Evolutionary conservation across 2,329 filamentous ascomycete species (phyloP), one percentile per base, ranked within the genome.

Genomic region (Rhynchosporium graminicola): DNA sequence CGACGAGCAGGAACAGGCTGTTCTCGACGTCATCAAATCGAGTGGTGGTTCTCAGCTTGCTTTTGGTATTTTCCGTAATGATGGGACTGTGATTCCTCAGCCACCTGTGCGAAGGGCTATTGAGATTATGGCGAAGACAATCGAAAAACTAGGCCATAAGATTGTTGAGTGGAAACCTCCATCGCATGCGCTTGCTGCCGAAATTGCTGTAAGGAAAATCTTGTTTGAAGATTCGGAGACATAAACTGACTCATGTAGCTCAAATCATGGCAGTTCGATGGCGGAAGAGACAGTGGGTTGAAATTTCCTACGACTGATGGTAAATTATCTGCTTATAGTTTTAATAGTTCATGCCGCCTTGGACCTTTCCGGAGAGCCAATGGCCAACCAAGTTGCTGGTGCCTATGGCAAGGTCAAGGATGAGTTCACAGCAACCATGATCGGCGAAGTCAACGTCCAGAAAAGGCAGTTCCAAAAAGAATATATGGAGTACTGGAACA

Each of bases 151-250:
- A 2, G 85, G 85, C 0, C 84, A 88, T 67, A 81, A 77, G 72
- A 76, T 84, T n/a, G 79, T 87, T 13, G 77, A 82, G 20, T 87
- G 85, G 85, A 75, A 79, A 1, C 84, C 85, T 0, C 83, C 82
- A 0, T 74, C 77, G 15, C 83, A 86, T 66, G 58, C 64, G 2
- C 71, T 67, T 29, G 77, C 77, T 0, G 63, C 66, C 6, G 74
- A 77, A 6, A 69, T 82, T 45, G 75, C 76, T 46, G 75, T 78
- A 76, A 67, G 76, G 75, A 1, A 69, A 40, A 28, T 20, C 9
- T n/a, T 31, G 13, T 46, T 20, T 8, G 10, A 8, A 46, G 8
- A 8, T 20, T 8, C 43, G 3, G 15, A 45, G 9, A 20, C 4
- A 8, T 20, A 5, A 20, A 2, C 43, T 46, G 43, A 46, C 43